A percentile compares a stretch with the other conserved stretches of the same genome.
Conservation (phyloP, 1,284 basidiomycete species). For the Thelephora terrestris region DNA sequence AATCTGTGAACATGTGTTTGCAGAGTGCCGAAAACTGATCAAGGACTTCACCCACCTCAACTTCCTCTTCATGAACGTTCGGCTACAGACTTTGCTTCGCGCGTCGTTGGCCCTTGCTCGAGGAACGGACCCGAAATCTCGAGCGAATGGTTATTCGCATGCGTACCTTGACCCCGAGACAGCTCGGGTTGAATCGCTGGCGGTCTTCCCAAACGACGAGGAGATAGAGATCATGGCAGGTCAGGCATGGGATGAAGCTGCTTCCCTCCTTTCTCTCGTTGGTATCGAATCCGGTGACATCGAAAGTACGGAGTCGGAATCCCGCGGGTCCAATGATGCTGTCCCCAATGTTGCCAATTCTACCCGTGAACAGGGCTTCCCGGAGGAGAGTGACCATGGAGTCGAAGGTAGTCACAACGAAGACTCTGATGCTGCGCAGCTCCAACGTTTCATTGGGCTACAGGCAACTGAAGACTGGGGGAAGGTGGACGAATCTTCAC, state of each 20-base stretch:
- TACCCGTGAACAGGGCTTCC: too few species aligned
- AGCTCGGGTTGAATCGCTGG: slow-evolving; percentile 6
- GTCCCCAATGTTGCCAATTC: too few species aligned
- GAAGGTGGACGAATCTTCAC: too few species aligned
- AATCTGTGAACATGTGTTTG: slow-evolving; percentile 24
- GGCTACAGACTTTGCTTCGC: slow-evolving; percentile 13
- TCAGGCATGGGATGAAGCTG: slow-evolving; percentile 10
- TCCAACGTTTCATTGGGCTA: too few species aligned
- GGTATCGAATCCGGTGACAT: too few species aligned
- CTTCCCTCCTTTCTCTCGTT: not conserved
- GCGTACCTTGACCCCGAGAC: slow-evolving; percentile 6
- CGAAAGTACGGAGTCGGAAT: too few species aligned
- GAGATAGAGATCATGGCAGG: slow-evolving; percentile 5
- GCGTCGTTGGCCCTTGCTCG: not conserved
- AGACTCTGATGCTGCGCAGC: too few species aligned
- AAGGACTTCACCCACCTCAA: slow-evolving; percentile 28
- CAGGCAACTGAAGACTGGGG: too few species aligned
- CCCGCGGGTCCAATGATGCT: too few species aligned
- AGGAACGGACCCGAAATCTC: slow-evolving; percentile 2
- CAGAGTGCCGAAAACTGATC: slow-evolving; percentile 21
- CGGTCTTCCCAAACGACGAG: slow-evolving; percentile 6
- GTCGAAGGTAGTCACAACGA: too few species aligned
- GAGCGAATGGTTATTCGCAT: slow-evolving; percentile 13
- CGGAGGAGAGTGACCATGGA: too few species aligned
- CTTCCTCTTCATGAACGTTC: slow-evolving; percentile 24